Conservation (phyloP, 2,329 filamentous ascomycete genomes). For the Fusarium acutatum region DNA sequence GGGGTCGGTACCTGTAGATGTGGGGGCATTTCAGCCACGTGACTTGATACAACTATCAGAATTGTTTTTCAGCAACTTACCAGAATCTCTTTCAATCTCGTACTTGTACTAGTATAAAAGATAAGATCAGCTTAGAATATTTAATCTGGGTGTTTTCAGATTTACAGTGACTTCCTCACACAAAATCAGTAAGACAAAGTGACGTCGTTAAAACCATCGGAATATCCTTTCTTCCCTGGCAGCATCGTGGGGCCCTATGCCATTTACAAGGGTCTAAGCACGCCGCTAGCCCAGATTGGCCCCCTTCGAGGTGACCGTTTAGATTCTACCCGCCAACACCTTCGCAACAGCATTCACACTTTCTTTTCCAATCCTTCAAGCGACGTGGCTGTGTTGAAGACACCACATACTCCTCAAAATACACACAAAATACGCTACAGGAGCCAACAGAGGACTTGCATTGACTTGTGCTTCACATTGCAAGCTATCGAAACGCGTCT, state of each 20-base stretch:
- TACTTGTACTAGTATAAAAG: too few relatives aligned
- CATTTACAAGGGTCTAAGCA: conserved; percentile 38
- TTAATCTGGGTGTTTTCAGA: background rate
- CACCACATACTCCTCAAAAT: conserved; percentile 6
- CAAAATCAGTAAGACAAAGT: conserved; percentile 8
- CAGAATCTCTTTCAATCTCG: background rate
- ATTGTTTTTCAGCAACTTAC: background rate
- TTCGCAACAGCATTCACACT: conserved; percentile 47
- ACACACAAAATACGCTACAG: background rate
- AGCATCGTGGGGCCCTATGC: conserved; percentile 30
- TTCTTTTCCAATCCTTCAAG: conserved; percentile 19
- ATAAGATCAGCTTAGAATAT: too few relatives aligned
- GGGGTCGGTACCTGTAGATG: conserved; percentile 39
- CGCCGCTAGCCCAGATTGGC: conserved; percentile 46
- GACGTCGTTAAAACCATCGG: conserved; percentile 39
- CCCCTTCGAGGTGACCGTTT: conserved; percentile 47
- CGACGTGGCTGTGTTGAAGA: conserved; percentile 13
- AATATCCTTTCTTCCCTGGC: conserved; percentile 41
- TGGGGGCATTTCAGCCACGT: conserved; percentile 33
- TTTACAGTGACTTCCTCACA: background rate
- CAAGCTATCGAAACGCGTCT: conserved; percentile 56
- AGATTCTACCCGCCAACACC: conserved; percentile 46
- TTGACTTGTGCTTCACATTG: conserved; percentile 14
- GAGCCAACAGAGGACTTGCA: background rate
- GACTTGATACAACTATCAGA: background rate